These are phyloP conservation scores for Fusarium chuoi DNA, from an alignment of 2,329 filamentous ascomycete species.

Conservation along the genomic window DNA sequence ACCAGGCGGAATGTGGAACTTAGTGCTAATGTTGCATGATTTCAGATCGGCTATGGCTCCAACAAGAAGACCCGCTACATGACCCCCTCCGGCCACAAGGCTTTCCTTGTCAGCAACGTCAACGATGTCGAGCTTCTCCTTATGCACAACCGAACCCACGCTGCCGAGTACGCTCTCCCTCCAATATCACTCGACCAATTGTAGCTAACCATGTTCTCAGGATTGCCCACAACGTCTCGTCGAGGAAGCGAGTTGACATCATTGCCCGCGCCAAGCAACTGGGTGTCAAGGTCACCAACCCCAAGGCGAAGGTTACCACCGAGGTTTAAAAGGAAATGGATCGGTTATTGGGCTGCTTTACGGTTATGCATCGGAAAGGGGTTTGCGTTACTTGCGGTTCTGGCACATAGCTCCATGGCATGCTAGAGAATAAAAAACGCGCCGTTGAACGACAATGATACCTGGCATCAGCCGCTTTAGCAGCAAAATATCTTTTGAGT, in stretches of 20 bases:
- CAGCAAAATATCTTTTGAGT: conserved; percentile 24
- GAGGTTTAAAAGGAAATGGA: conserved; percentile 72
- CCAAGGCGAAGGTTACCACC: conserved; percentile 98
- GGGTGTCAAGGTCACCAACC: conserved; percentile 99
- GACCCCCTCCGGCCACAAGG: conserved; percentile 99
- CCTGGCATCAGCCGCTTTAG: conserved; percentile 37
- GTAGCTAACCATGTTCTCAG: conserved; percentile 58
- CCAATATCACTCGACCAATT: not conserved
- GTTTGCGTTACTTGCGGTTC: conserved; percentile 47
- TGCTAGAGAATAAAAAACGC: conserved; percentile 47
- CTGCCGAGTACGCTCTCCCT: conserved; percentile 84
- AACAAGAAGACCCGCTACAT: conserved; percentile 99
- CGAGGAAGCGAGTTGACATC: conserved; percentile 98
- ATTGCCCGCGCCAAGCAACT: conserved; percentile 96
- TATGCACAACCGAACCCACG: conserved; percentile 99
- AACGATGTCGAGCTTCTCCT: conserved; percentile 96
- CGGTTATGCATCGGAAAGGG: conserved; percentile 47
- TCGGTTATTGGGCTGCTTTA: conserved; percentile 46
- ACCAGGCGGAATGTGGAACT: not conserved
- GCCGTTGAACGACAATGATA: conserved; percentile 46
- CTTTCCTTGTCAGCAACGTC: conserved; percentile 98
- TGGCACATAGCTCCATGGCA: conserved; percentile 42
- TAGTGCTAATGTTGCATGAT: conserved; percentile 31
- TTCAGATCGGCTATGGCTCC: conserved; percentile 95
- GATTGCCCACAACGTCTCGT: conserved; percentile 98